Base-by-base conservation (phyloP, 1,284 basidiomycete species). In the Apiotrichum siamense region DNA sequence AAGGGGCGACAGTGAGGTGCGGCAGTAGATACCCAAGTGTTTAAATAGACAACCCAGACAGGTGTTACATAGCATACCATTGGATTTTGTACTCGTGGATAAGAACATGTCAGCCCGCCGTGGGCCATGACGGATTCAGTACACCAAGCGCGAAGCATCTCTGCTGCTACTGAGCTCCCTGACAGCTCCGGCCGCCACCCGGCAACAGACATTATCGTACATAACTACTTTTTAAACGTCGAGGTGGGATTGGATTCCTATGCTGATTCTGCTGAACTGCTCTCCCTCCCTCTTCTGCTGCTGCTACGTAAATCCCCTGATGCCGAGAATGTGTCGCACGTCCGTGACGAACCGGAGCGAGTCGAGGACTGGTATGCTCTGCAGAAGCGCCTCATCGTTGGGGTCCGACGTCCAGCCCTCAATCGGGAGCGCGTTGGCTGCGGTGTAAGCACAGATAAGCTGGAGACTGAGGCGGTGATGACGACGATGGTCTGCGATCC, bases 341-440 rank as follows among this genome's bases (percentile, higher is more conserved):
- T 99, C 94, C 54, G 83, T 87, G 5, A 93, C 96, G 75, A 98
- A 99, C 27, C 94, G 82, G 54, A 99, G 76, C 46, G 88, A 92
- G 74, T 99, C 94, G 50, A 99, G 81, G 42, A 99, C 85, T 20
- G 94, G 94, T 20, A 99, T 78, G 50, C 97, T 80, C 75, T 98
- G 93, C 45, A 99, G 83, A 42, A 99, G 78, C 11, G 93, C 94
- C 76, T 97, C 91, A 76, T 99, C 94, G 55, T 85, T 85, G 21
- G 92, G 93, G 74, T 99, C 96, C 57, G 92, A 86, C 18, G 92
- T 97, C 94, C 94, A 98, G 39, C 94, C 94, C 77, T 98, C 94
- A 70, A 99, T 91, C 29, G 94, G 96, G 62, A 99, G 91, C 41
- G 93, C 94, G 73, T 99, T 99, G 41, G 89, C 93, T 90, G 64